Evolutionary conservation across 192 early-diverging fungal genomes (phyloP).

Genomic region (Coemansia sp.): DNA sequence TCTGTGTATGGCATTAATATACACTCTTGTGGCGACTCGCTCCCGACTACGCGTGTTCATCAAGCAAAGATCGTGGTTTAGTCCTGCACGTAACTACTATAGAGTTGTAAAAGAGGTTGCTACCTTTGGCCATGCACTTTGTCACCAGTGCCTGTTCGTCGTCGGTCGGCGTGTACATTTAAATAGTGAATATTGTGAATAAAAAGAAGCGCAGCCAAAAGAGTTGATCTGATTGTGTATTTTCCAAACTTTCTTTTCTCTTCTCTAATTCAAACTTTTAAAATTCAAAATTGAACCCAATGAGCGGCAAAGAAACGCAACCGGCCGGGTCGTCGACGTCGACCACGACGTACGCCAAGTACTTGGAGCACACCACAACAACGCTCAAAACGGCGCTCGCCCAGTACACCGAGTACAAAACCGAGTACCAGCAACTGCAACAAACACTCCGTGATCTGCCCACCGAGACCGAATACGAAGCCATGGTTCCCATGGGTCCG

Average conservation of each 20-base stretch:
- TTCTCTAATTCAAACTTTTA: background rate
- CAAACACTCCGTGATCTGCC: slow-evolving; percentile 26
- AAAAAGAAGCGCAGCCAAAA: background rate
- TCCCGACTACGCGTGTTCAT: slow-evolving; percentile 14
- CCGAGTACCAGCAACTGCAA: slow-evolving; percentile 42
- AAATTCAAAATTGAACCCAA: slow-evolving; percentile 2
- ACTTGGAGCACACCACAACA: slow-evolving; percentile 7
- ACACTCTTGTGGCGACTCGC: slow-evolving; percentile 24
- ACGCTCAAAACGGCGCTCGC: slow-evolving; percentile 15
- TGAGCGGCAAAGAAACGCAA: slow-evolving; percentile 3
- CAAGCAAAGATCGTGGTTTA: background rate
- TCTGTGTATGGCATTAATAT: slow-evolving; percentile 25
- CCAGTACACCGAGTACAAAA: slow-evolving; percentile 33
- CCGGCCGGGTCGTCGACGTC: background rate
- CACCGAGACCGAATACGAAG: slow-evolving; percentile 28
- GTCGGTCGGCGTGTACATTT: background rate
- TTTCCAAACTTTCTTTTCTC: background rate
- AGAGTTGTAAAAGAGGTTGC: background rate
- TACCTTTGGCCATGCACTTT: slow-evolving; percentile 26
- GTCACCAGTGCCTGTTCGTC: slow-evolving; percentile 24
- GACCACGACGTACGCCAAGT: slow-evolving; percentile 15
- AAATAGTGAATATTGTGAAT: background rate
- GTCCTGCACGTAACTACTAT: background rate
- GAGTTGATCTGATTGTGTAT: background rate
- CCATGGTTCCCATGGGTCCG: slow-evolving; percentile 77